Conservation (phyloP, 495 filamentous ascomycete species). For the Penicillium coprophilum region DNA sequence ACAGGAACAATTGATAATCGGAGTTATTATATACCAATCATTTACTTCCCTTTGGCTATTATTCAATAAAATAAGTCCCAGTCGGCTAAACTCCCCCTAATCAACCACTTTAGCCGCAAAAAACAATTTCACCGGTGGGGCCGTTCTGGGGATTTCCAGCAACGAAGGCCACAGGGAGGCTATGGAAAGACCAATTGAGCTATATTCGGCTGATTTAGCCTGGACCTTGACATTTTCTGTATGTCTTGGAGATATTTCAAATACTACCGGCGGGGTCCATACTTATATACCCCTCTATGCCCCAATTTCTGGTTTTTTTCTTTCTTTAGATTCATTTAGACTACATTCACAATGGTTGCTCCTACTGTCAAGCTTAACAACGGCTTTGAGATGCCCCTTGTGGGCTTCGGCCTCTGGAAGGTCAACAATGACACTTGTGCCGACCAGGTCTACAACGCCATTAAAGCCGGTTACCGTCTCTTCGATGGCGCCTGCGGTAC, state of each 20-base stretch:
- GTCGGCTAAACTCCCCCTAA: neutral
- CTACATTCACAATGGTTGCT: slow-evolving; percentile 17
- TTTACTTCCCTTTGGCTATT: neutral
- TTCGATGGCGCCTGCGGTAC: slow-evolving; percentile 86
- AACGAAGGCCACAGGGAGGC: neutral
- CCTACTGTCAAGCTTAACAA: slow-evolving; percentile 72
- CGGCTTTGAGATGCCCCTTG: slow-evolving; percentile 82
- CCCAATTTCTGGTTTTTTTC: neutral
- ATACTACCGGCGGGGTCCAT: neutral
- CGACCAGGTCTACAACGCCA: slow-evolving; percentile 83
- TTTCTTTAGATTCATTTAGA: neutral
- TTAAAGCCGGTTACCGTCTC: slow-evolving; percentile 83
- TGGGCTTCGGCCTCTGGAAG: slow-evolving; percentile 85
- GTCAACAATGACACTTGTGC: slow-evolving; percentile 74
- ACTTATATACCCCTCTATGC: slow-evolving; percentile 5
- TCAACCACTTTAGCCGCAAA: slow-evolving; percentile 6
- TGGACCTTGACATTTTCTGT: slow-evolving; percentile 1
- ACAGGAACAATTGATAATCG: neutral
- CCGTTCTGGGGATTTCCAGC: neutral
- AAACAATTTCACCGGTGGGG: neutral
- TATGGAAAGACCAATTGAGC: neutral
- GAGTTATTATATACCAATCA: neutral
- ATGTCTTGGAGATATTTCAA: neutral
- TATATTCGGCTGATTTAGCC: slow-evolving; percentile 5
- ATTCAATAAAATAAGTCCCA: neutral